Base-by-base conservation (phyloP, 306 rosid genomes). In the Adenanthera pavonina region DNA sequence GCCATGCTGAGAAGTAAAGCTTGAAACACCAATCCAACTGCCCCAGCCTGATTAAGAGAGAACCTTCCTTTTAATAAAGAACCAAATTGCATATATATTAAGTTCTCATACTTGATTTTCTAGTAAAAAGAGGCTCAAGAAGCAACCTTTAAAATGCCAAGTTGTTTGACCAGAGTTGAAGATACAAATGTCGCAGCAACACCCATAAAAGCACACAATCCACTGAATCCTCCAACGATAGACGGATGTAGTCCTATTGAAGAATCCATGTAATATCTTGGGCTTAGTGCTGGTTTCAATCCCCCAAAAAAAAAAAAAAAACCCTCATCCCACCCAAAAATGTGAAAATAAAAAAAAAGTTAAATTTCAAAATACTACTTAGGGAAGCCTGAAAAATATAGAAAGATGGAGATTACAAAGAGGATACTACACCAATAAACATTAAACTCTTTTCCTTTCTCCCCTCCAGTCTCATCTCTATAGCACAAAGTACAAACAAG, bases 151-250 rank as follows among this genome's bases (percentile, higher is more conserved):
- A 96, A 83, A 85, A 96, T 91, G 86, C 99, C 99, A 65, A 96
- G 88, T 36, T 84, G 87, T 78, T 84, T 84, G 82, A 96, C 92
- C 84, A 96, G 87, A 80, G 84, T 87, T 38, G 98, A 88, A 56
- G 99, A 93, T 60, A 96, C 88, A 82, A 92, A 96, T 73, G 99
- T 96, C 38, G 99, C 99, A 8, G 99, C 93, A 85, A 96, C 98
- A 81, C 99, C 98, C 98, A 96, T 93, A 60, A 92, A 83, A 81
- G 98, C 97, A 83, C 98, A 96, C 59, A 96, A 83, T 83, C 98
- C 97, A 25, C 92, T 96, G 79, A 96, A 96, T 11, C 94, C 94
- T 57, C 99, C 99, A 56, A 93, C 91, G 79, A 96, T 80, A 62
- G 97, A 93, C 76, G 98, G 98, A 85, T 87, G 91, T 76, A 96